Evolutionary conservation across 495 filamentous ascomycete species (phyloP).

Genomic region (Parathielavia hyrcaniae): DNA sequence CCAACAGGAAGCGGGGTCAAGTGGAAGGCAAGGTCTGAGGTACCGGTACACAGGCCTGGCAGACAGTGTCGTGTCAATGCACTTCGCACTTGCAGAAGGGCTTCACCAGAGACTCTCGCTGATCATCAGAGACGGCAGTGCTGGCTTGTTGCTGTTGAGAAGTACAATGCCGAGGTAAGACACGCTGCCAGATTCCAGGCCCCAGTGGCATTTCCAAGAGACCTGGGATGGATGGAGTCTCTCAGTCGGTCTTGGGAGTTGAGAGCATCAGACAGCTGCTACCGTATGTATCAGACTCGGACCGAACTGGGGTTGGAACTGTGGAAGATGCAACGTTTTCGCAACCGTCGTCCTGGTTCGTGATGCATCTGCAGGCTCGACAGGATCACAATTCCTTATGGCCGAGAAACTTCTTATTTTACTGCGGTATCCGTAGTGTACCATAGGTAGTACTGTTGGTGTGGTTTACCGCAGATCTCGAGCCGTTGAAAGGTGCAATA

Average conservation of each 20-base stretch:
- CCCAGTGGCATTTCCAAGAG: too few relatives aligned
- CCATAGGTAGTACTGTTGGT: neutral
- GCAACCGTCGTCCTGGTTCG: too few relatives aligned
- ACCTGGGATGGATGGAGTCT: too few relatives aligned
- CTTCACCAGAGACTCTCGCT: neutral
- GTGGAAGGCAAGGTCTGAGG: neutral
- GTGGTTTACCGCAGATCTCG: neutral
- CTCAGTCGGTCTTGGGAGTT: neutral
- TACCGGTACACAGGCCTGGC: conserved; percentile 1
- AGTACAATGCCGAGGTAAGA: neutral
- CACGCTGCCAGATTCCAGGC: neutral
- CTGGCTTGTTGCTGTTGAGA: conserved; percentile 10
- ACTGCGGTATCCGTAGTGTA: too few relatives aligned
- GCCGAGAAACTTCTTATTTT: neutral
- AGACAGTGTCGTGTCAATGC: neutral
- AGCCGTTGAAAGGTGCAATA: conserved; percentile 7
- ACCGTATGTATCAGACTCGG: too few relatives aligned
- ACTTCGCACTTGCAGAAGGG: conserved; percentile 5
- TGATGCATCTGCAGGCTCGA: too few relatives aligned
- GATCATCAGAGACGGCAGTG: neutral
- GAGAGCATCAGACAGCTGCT: neutral
- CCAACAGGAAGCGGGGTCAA: conserved; percentile 13
- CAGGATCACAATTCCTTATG: neutral
- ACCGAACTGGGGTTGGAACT: too few relatives aligned
- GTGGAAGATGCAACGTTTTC: too few relatives aligned